Conservation (phyloP, 163 green algal species). For the Chlamydomonas reinhardtii region DNA sequence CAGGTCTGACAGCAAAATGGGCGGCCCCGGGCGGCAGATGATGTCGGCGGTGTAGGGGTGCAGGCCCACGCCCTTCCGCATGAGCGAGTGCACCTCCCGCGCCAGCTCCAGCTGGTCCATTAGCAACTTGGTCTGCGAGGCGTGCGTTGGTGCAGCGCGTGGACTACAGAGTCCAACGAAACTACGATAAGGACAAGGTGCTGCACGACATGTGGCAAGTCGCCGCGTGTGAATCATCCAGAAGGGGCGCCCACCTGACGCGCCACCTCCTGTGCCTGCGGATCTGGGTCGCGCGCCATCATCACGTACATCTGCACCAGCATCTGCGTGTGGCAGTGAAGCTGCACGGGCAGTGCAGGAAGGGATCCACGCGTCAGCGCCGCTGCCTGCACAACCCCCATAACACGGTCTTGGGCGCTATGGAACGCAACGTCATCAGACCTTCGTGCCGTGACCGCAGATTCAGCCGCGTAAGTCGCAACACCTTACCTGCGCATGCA, state of each 20-base stretch:
- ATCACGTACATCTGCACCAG: conserved; percentile 46
- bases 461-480: too few species aligned
- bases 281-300: not conserved
- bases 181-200: too few species aligned
- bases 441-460: too few species aligned
- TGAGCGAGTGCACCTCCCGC: not conserved
- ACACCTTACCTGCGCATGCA: conserved; percentile 48
- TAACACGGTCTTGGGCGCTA: too few species aligned
- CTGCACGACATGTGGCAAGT: too few species aligned
- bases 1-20: not conserved
- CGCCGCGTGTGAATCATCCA: too few species aligned
- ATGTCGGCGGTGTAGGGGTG: not conserved
- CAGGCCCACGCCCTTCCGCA: not conserved
- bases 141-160: too few species aligned
- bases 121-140: conserved; percentile 5
- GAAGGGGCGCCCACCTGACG: too few species aligned
- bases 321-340: conserved; percentile 53
- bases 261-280: conserved; percentile 26
- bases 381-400: too few species aligned
- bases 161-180: too few species aligned
- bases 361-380: not conserved
- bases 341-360: not conserved
- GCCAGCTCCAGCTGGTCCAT: not conserved
- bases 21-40: not conserved
- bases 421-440: too few species aligned